Percentiles rank a stretch among this genome's conserved stretches.
These are phyloP conservation scores for Trifolium dubium DNA, from an alignment of 306 rosid genomes.

Conservation along the genomic window DNA sequence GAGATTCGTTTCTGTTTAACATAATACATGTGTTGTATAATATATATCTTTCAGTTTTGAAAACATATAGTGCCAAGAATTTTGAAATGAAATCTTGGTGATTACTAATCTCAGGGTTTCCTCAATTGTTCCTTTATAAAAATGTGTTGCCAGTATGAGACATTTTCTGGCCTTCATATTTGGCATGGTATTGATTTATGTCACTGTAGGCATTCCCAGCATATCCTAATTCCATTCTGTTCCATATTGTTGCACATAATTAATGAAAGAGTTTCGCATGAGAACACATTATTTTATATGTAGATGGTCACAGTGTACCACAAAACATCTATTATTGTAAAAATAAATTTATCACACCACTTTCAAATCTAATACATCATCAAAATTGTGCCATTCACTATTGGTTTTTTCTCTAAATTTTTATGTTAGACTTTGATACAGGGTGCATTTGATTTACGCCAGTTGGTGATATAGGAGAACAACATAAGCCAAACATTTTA, in stretches of 20 bases:
- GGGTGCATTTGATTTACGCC: no score
- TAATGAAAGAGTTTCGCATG: background rate
- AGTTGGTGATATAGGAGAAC: no score
- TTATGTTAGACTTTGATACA: no score
- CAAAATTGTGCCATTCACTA: background rate
- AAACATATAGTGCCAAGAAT: background rate
- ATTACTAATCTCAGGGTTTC: slow-evolving; percentile 18
- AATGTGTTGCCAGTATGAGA: background rate
- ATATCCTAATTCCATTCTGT: slow-evolving; percentile 12
- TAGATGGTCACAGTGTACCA: background rate
- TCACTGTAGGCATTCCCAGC: background rate
- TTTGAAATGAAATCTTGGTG: slow-evolving; percentile 18
- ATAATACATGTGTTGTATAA: slow-evolving; percentile 19
- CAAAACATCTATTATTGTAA: slow-evolving; percentile 17
- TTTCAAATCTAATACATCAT: slow-evolving; percentile 9
- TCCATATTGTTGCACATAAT: slow-evolving; percentile 2
- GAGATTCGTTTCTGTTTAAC: slow-evolving; percentile 19
- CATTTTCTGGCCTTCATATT: slow-evolving; percentile 6
- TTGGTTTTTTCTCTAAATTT: no score
- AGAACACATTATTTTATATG: slow-evolving; percentile 18
- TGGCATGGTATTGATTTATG: slow-evolving; percentile 19
- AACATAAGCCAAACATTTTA: no score
- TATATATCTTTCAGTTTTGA: slow-evolving; percentile 21
- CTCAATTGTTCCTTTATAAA: background rate
- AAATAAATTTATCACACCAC: slow-evolving; percentile 5